A percentile compares a stretch with the other conserved stretches of the same genome.
These are phyloP conservation scores for Fusarium pseudograminearum DNA, from an alignment of 2,329 filamentous ascomycete species.

Conservation along the genomic window DNA sequence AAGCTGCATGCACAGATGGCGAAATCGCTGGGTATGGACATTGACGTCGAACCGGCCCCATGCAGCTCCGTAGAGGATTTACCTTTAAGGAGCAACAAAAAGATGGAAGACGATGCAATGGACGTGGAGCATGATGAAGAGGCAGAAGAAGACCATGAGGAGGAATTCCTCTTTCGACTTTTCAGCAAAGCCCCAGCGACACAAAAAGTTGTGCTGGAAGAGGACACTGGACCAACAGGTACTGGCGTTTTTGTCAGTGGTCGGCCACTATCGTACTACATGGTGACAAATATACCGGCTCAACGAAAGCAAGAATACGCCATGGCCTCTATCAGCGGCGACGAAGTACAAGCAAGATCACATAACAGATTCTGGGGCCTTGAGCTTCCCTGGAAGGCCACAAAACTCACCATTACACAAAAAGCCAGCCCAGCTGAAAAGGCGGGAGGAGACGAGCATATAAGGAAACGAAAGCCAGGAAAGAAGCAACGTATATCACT, in stretches of 20 bases:
- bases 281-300: slow-evolving; percentile 56
- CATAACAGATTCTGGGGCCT: slow-evolving; percentile 65
- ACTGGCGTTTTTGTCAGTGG: slow-evolving; percentile 53
- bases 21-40: slow-evolving; percentile 58
- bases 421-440: slow-evolving; percentile 39
- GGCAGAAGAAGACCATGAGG: slow-evolving; percentile 43
- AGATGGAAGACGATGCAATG: slow-evolving; percentile 23
- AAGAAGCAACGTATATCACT: slow-evolving; percentile 70
- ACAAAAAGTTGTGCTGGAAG: slow-evolving; percentile 64
- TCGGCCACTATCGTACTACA: slow-evolving; percentile 63
- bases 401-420: slow-evolving; percentile 55
- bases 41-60: slow-evolving; percentile 9
- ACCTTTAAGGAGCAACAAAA: slow-evolving; percentile 8
- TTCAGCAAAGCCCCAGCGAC: slow-evolving; percentile 62
- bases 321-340: slow-evolving; percentile 63
- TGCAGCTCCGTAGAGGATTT: neutral
- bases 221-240: slow-evolving; percentile 55
- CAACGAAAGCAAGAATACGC: slow-evolving; percentile 56
- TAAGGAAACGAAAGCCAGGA: slow-evolving; percentile 61
- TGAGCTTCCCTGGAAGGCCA: slow-evolving; percentile 71
- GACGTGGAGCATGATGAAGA: slow-evolving; percentile 14
- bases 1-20: slow-evolving; percentile 63
- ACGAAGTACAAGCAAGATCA: slow-evolving; percentile 62
- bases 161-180: slow-evolving; percentile 68
- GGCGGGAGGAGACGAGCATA: slow-evolving; percentile 30